These are phyloP conservation scores for Exophiala lecanii-corni DNA, from an alignment of 2,329 filamentous ascomycete species.

Conservation along the genomic window DNA sequence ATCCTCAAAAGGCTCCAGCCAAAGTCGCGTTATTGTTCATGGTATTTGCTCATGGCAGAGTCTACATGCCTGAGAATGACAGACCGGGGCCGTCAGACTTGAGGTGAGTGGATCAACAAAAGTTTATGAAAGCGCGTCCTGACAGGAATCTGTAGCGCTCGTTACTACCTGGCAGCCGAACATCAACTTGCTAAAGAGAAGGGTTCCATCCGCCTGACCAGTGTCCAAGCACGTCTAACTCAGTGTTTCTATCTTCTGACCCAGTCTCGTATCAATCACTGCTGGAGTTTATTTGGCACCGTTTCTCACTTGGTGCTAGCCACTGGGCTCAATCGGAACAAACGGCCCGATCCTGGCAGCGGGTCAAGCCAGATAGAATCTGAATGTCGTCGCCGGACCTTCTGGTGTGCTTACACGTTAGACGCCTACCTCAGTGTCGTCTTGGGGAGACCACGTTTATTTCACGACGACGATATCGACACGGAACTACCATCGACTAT, in stretches of 20 bases:
- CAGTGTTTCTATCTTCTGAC: constrained; percentile 45
- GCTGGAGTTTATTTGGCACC: constrained; percentile 46
- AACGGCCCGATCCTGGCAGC: constrained; percentile 16
- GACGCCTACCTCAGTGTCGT: constrained; percentile 24
- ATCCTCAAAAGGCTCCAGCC: constrained; percentile 38
- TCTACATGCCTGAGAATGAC: constrained; percentile 35
- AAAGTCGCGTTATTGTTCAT: constrained; percentile 48
- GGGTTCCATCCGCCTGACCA: constrained; percentile 37
- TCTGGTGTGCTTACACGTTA: constrained; percentile 27
- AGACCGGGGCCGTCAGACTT: constrained; percentile 19
- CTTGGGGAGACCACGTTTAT: constrained; percentile 23
- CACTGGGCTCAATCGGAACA: constrained; percentile 26
- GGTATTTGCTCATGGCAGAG: constrained; percentile 50
- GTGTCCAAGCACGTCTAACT: constrained; percentile 39
- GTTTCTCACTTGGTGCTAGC: constrained; percentile 36
- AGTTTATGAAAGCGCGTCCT: neutral
- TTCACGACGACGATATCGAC: constrained; percentile 26
- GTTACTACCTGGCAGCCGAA: constrained; percentile 24
- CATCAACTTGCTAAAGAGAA: constrained; percentile 37
- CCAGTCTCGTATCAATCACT: constrained; percentile 45
- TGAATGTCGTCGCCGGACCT: constrained; percentile 18
- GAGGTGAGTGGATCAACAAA: constrained; percentile 14
- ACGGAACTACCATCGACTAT: constrained; percentile 22
- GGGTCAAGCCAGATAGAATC: constrained; percentile 19
- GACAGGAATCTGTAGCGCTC: constrained; percentile 12